Evolutionary conservation across 371 early-diverging fungal genomes (phyloP), one percentile per base, ranked within the genome.

Genomic region (Syncephalastrum racemosum): DNA sequence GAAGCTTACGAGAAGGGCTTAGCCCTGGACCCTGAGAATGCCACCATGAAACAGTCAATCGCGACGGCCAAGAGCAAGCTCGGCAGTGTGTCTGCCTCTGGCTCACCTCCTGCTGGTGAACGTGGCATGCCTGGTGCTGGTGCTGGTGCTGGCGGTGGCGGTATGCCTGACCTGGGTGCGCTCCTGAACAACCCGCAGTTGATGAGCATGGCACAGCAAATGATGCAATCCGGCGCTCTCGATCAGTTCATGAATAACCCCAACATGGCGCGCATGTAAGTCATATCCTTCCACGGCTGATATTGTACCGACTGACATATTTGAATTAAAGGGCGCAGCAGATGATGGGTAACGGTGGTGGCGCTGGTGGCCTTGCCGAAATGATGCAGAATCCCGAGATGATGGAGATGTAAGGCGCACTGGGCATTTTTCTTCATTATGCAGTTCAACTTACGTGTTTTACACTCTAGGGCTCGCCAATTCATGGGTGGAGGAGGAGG

Each of bases 1-100:
- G 86, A 90, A 25, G 94, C 97, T 14, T 97, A 96, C 68, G 90
- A 90, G 63, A 88, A 89, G 64, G 98, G 95, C n/a, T 77, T 95
- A 53, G 77, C 83, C 53, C 81, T 95, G 53, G 99, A 98, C 54
- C 96, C 97, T 14, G 76, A 75, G 47, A 97, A 97, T 72, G 74
- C 81, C 41, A 85, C 78, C 56, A 77, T 89, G 71, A 77, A 83
- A 72, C 62, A 65, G 41, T 80, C 90, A 10, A 75, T 90, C 46
- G 79, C 77, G 7, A 78, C 88, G 24, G 86, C 86, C 57, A 78
- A 80, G 46, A 53, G 70, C 63, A 79, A 90, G 78, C 45, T 41
- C 31, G 55, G 53, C 42, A 62, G 62, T 43, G 71, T 66, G 44
- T 79, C 71, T 13, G 69, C 68, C 16, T 59, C 77, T 20, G 36